Base-by-base conservation (phyloP, 768 basidiomycete species). In the Rhizopogon salebrosus region DNA sequence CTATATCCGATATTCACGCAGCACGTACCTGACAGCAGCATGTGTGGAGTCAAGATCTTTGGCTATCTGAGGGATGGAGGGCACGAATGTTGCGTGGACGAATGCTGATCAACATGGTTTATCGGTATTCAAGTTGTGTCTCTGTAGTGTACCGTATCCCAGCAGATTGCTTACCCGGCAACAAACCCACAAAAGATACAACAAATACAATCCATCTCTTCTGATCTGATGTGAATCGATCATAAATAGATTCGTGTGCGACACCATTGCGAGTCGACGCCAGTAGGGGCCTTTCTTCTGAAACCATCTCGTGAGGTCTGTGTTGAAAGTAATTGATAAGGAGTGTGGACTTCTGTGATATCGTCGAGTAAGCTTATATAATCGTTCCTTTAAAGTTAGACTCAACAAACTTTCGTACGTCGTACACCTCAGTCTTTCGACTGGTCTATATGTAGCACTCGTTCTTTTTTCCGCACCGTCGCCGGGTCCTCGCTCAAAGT, bases 31-130 rank as follows among this genome's bases (percentile, higher is more conserved):
- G 48, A 90, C 75, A 16, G 84, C 65, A 14, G 78, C 58, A 0
- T 76, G 76, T 0, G 86, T 79, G 0, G 85, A 73, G 23, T 77
- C 43, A 9, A 92, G 65, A 54, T 92, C 88, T 24, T 64, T 67
- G 7, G 89, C 81, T 41, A 93, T 82, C 46, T 85, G 78, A 0
- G 88, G 87, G 51, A 92, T 85, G 0, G 83, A 82, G 0, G 89
- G 89, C 2, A 89, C 75, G 63, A 92, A 89, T 1, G 80, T 80
- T 0, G 80, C 84, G 6, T 80, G 71, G 0, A 86, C 80, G 54
- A 92, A 82, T 35, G 85, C 89, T 92, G 51, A 1, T 41, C 14
- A 29, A 58, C 14, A n/a, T n/a, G n/a, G 42, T 27, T 34, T 39
- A 45, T 45, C 35, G 22, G 41, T 13, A 20, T n/a, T n/a, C n/a